Evolutionary conservation across 768 basidiomycete genomes (phyloP), one percentile per base, ranked within the genome.

Genomic region (Mycena galericulata): DNA sequence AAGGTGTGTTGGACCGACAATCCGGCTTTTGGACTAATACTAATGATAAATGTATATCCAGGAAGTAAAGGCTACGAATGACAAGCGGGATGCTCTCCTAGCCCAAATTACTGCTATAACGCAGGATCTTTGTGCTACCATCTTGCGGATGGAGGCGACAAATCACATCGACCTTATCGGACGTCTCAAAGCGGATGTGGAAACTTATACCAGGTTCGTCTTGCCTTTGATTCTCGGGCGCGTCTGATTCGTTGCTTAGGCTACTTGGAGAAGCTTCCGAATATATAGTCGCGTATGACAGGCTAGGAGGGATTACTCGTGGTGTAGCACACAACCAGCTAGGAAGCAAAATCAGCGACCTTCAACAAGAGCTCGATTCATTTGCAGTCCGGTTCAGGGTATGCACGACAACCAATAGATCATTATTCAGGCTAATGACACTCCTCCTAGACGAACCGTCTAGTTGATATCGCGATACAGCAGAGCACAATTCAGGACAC

Each of bases 311-410:
- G 3, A 6, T 46, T 18, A 11, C 27, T 57, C 56, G 24, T n/a
- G 26, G 22, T 20, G 56, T 29, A n/a, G 56, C 56, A 9, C 45
- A 53, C 12, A 56, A 20, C 22, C 43, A 55, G 15, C 18, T 64
- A 2, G 43, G 43, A 47, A 24, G 20, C 18, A 26, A 34, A 38
- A 55, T 64, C 6, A 40, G 17, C 24, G 45, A 5, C 4, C 41
- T 63, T 10, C 36, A 63, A 36, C 30, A 30, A 26, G 22, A 49
- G 3, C 54, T 64, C 22, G 64, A 57, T 50, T 58, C 30, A 24
- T 65, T 65, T 38, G 64, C 55, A 45, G 49, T 46, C 20, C 8
- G 55, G 22, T 65, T 65, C 36, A 49, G 64, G 49, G 64, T 45
- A 32, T 30, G 53, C 26, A 41, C 2, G 4, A 41, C 4, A 4